phyloP scores from a whole-genome alignment of 441 rosid species.

The Hura crepitans region DNA sequence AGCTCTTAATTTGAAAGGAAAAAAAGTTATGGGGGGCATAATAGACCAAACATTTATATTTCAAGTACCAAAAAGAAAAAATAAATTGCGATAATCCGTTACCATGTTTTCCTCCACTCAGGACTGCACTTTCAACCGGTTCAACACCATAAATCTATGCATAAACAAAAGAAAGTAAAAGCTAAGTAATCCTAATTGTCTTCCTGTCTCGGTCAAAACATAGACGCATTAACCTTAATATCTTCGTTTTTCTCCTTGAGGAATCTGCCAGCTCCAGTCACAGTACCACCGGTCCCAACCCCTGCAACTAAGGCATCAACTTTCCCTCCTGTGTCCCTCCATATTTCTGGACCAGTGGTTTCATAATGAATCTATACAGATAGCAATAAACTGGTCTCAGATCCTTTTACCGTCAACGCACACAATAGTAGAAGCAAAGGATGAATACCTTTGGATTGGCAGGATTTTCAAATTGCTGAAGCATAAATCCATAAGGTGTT shows the following conservation, averaged over 20 bases:
- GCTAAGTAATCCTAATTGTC: neutral
- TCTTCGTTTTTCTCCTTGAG: conserved; percentile 71
- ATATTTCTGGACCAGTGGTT: conserved; percentile 87
- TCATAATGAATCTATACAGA: conserved; percentile 61
- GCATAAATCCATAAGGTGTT: conserved; percentile 55
- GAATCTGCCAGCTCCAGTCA: conserved; percentile 67
- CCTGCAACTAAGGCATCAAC: conserved; percentile 65
- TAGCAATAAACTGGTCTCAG: neutral
- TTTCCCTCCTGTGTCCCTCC: conserved; percentile 71
- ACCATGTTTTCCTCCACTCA: conserved; percentile 70
- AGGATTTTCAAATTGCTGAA: conserved; percentile 51
- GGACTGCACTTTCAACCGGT: conserved; percentile 65
- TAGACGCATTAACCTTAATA: conserved; percentile 45
- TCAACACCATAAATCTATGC: conserved; percentile 61
- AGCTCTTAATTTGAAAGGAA: too few relatives aligned
- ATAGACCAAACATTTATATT: neutral
- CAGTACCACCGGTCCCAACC: conserved; percentile 81
- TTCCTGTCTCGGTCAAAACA: neutral
- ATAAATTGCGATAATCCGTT: too few relatives aligned
- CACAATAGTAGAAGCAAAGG: neutral
- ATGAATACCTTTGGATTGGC: conserved; percentile 54
- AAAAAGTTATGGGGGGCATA: too few relatives aligned
- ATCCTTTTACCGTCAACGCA: neutral
- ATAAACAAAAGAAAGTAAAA: conserved; percentile 7
- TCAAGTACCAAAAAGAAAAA: too few relatives aligned